Conservation (phyloP, 2,329 filamentous ascomycete genomes). For the Hypoxylon rubiginosum region DNA sequence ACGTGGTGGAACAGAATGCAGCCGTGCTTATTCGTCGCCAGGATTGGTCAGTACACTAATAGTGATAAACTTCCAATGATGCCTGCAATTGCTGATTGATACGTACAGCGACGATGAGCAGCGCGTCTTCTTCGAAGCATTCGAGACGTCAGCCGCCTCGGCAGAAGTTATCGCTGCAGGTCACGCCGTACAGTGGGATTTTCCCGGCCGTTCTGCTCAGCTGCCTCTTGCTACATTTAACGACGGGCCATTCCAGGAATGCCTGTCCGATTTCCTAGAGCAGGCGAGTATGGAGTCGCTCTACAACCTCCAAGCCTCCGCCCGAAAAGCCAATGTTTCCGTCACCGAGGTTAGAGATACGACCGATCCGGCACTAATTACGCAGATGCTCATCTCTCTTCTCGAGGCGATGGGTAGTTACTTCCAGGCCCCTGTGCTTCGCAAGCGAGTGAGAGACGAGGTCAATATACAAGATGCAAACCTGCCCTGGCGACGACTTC, state of each 20-base stretch:
- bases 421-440: slow-evolving; percentile 55
- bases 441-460: slow-evolving; percentile 75
- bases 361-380: slow-evolving; percentile 68
- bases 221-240: slow-evolving; percentile 56
- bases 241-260: slow-evolving; percentile 60
- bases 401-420: slow-evolving; percentile 66
- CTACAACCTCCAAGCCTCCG: slow-evolving; percentile 64
- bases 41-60: slow-evolving; percentile 33
- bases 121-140: slow-evolving; percentile 66
- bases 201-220: slow-evolving; percentile 65
- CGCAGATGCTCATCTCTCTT: slow-evolving; percentile 70
- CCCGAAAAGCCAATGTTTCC: slow-evolving; percentile 63
- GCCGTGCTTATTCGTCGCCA: slow-evolving; percentile 44
- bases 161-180: slow-evolving; percentile 62
- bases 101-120: slow-evolving; percentile 38
- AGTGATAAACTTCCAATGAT: neutral
- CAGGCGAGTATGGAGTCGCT: slow-evolving; percentile 67
- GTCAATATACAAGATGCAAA: slow-evolving; percentile 63
- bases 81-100: neutral
- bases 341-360: slow-evolving; percentile 71
- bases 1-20: slow-evolving; percentile 48
- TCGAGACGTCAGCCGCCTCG: slow-evolving; percentile 67
- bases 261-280: slow-evolving; percentile 66
- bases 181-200: slow-evolving; percentile 66
- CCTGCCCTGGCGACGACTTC: slow-evolving; percentile 72